Evolutionary conservation across 345 rosid genomes (phyloP).

Genomic region (Durio zibethinus): DNA sequence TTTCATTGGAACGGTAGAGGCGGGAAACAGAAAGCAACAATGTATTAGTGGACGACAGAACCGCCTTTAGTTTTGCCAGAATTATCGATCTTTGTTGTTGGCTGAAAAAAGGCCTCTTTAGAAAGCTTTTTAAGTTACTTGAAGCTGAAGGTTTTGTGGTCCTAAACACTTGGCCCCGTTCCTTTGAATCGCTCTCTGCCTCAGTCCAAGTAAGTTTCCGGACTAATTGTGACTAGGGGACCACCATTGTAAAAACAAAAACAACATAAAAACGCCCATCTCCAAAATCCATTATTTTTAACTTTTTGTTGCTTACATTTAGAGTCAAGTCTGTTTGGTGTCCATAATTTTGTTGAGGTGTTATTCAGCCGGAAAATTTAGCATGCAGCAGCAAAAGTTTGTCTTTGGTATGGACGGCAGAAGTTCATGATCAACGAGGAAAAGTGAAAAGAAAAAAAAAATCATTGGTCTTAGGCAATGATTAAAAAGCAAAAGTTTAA

Average conservation of each 20-base stretch:
- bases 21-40: constrained; percentile 16
- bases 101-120: not conserved
- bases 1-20: constrained; percentile 9
- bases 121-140: constrained; percentile 6
- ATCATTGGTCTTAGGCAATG: not conserved
- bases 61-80: constrained; percentile 16
- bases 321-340: not conserved
- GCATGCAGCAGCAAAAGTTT: not conserved
- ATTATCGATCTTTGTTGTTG: not conserved
- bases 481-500: not conserved
- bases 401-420: not conserved
- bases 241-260: not conserved
- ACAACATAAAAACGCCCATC: not conserved
- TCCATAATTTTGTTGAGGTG: not conserved
- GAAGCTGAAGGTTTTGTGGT: not conserved
- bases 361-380: not conserved
- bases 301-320: not conserved
- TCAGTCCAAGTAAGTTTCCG: not conserved
- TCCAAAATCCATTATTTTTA: not conserved
- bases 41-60: constrained; percentile 37
- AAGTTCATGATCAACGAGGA: not conserved
- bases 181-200: not conserved
- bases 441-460: not conserved
- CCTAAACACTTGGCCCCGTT: not conserved
- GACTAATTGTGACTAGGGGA: not conserved